Percentiles rank a stretch among this genome's conserved stretches.
Evolutionary conservation across 495 filamentous ascomycete species (phyloP).

Genomic region (Penicillium riverlandense): DNA sequence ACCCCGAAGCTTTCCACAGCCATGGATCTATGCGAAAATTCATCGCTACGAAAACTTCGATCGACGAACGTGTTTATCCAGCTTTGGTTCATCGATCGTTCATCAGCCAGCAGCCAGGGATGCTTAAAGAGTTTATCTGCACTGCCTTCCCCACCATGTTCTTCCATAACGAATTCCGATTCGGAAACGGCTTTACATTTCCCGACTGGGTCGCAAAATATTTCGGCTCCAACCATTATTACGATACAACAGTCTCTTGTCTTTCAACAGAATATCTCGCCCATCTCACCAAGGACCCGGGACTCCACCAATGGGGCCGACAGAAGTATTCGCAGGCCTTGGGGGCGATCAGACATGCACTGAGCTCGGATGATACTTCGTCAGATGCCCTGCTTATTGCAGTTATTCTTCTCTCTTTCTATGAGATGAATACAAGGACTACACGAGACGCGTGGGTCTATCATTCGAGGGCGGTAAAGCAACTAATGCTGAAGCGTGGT

Average conservation of each 20-base stretch:
- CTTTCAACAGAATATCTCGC: slow-evolving; percentile 4
- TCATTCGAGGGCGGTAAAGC: slow-evolving; percentile 4
- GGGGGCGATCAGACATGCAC: slow-evolving; percentile 2
- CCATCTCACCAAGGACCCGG: slow-evolving; percentile 3
- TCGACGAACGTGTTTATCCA: slow-evolving; percentile 3
- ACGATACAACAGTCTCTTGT: slow-evolving; percentile 3
- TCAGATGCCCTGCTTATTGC: slow-evolving; percentile 3
- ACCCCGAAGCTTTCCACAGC: neutral
- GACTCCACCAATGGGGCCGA: slow-evolving; percentile 2
- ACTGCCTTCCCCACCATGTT: slow-evolving; percentile 5
- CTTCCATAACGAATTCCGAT: slow-evolving; percentile 4
- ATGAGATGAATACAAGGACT: slow-evolving; percentile 3
- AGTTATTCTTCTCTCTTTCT: slow-evolving; percentile 3
- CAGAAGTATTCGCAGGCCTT: slow-evolving; percentile 5
- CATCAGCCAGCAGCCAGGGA: neutral
- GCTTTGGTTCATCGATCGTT: neutral
- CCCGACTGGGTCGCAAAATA: slow-evolving; percentile 4
- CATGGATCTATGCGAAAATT: neutral
- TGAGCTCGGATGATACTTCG: slow-evolving; percentile 1
- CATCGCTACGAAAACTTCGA: neutral
- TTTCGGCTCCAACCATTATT: slow-evolving; percentile 2
- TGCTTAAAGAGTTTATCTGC: slow-evolving; percentile 3
- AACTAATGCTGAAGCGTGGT: slow-evolving; percentile 4
- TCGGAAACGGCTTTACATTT: slow-evolving; percentile 3
- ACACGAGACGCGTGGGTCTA: slow-evolving; percentile 2